Conservation (phyloP, 805 yeast species). For the Metschnikowia shivogae region DNA sequence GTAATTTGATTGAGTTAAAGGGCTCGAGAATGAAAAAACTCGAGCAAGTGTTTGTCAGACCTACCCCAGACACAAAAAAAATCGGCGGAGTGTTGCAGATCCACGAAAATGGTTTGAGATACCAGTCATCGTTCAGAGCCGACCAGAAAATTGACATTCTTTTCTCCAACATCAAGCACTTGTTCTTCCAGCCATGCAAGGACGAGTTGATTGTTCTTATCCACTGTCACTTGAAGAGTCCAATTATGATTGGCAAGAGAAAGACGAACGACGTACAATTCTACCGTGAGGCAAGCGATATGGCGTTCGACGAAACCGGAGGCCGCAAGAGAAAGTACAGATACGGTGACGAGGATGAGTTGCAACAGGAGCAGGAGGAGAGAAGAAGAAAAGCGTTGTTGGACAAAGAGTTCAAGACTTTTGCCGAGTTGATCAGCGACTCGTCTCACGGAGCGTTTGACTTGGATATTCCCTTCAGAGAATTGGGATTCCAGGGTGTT, state of each 20-base stretch:
- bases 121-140: slow-evolving; percentile 77
- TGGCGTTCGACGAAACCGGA: slow-evolving; percentile 95
- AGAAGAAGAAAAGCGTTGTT: slow-evolving; percentile 84
- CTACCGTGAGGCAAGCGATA: slow-evolving; percentile 94
- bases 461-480: slow-evolving; percentile 92
- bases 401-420: slow-evolving; percentile 86
- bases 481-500: slow-evolving; percentile 95
- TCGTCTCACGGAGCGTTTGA: slow-evolving; percentile 80
- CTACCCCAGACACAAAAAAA: slow-evolving; percentile 96
- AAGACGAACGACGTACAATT: slow-evolving; percentile 94
- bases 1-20: slow-evolving; percentile 73
- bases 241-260: slow-evolving; percentile 92
- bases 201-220: slow-evolving; percentile 90
- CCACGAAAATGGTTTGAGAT: slow-evolving; percentile 94
- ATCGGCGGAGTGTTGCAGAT: slow-evolving; percentile 85
- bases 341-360: slow-evolving; percentile 97
- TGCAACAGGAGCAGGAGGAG: slow-evolving; percentile 98
- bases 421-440: slow-evolving; percentile 88
- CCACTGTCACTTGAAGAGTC: slow-evolving; percentile 88
- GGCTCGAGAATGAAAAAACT: slow-evolving; percentile 82
- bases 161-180: slow-evolving; percentile 85
- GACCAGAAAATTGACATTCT: slow-evolving; percentile 87
- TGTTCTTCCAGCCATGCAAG: slow-evolving; percentile 94
- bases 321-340: slow-evolving; percentile 81
- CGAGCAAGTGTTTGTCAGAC: slow-evolving; percentile 87